These are phyloP conservation scores for Erysiphe pulchra DNA, from an alignment of 2,329 filamentous ascomycete species.

Conservation along the genomic window DNA sequence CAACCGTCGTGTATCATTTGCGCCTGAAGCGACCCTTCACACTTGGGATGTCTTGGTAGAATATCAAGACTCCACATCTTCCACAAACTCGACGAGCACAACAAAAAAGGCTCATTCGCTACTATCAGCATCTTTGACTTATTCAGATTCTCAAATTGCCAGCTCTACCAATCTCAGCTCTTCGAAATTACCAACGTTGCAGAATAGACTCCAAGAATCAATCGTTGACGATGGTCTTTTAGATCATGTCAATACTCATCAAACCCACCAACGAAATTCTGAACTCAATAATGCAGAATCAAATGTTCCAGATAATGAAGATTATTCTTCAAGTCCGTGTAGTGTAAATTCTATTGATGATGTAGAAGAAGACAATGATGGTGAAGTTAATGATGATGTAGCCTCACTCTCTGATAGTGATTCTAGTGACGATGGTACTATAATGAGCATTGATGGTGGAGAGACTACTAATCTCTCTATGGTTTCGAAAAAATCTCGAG, in stretches of 20 bases:
- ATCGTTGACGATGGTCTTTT: too few species aligned
- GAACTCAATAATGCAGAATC: slow-evolving; percentile 38
- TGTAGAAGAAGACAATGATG: slow-evolving; percentile 17
- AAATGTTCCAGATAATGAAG: slow-evolving; percentile 37
- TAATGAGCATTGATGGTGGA: slow-evolving; percentile 47
- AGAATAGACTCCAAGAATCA: too few species aligned
- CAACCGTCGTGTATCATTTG: slow-evolving; percentile 85
- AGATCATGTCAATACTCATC: too few species aligned
- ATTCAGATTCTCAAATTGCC: background rate
- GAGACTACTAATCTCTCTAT: slow-evolving; percentile 46
- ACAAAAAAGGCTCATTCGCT: slow-evolving; percentile 6
- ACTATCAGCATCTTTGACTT: slow-evolving; percentile 8
- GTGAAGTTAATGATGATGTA: slow-evolving; percentile 23
- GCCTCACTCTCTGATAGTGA: slow-evolving; percentile 22
- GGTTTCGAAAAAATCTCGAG: slow-evolving; percentile 31
- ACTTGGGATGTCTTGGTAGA: slow-evolving; percentile 82
- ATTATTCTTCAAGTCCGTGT: slow-evolving; percentile 53
- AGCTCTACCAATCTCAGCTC: too few species aligned
- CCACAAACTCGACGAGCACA: slow-evolving; percentile 35
- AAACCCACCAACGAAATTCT: slow-evolving; percentile 28
- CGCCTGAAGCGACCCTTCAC: slow-evolving; percentile 86
- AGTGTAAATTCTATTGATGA: slow-evolving; percentile 30
- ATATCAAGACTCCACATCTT: slow-evolving; percentile 66
- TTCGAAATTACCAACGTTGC: too few species aligned
- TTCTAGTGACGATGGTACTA: slow-evolving; percentile 45